Conservation (phyloP, 2,329 filamentous ascomycete genomes). For the Botryotinia globosa region DNA sequence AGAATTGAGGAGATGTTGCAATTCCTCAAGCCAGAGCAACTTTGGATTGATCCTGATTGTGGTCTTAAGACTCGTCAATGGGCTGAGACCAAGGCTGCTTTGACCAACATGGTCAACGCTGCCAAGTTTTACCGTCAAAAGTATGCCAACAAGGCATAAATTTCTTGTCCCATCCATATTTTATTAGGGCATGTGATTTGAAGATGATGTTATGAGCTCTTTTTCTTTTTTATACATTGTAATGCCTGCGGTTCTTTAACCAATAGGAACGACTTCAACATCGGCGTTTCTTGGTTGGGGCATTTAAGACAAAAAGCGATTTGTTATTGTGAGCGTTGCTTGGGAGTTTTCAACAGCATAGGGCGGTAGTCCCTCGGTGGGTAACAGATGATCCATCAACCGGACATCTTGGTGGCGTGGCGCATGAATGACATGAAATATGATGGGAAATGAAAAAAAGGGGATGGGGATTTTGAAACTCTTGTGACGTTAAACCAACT, state of each 20-base stretch:
- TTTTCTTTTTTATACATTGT: constrained; percentile 20
- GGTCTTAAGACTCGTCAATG: constrained; percentile 99
- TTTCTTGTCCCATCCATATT: constrained; percentile 21
- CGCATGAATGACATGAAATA: constrained; percentile 13
- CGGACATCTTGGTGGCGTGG: constrained; percentile 33
- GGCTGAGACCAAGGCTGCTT: constrained; percentile 95
- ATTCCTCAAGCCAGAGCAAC: constrained; percentile 96
- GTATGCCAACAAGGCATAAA: constrained; percentile 51
- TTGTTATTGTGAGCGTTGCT: constrained; percentile 23
- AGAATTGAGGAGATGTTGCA: constrained; percentile 97
- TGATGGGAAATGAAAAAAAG: constrained; percentile 4
- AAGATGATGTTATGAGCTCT: constrained; percentile 20
- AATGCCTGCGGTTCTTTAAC: constrained; percentile 28
- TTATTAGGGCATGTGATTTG: constrained; percentile 21
- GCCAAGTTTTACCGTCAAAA: constrained; percentile 95
- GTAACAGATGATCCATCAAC: constrained; percentile 40
- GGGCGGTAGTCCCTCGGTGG: constrained; percentile 24
- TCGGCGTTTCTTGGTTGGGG: constrained; percentile 43
- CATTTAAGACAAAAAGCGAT: constrained; percentile 38
- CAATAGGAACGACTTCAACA: constrained; percentile 48
- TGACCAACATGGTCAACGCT: constrained; percentile 96
- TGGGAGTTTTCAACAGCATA: constrained; percentile 37
- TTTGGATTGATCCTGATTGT: constrained; percentile 99
- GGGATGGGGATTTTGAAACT: background rate
- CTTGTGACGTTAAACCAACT: constrained; percentile 21